Evolutionary conservation across 129 eudicot genomes (phyloP), one percentile per base, ranked within the genome.

Genomic region (Flaveria bidentis): DNA sequence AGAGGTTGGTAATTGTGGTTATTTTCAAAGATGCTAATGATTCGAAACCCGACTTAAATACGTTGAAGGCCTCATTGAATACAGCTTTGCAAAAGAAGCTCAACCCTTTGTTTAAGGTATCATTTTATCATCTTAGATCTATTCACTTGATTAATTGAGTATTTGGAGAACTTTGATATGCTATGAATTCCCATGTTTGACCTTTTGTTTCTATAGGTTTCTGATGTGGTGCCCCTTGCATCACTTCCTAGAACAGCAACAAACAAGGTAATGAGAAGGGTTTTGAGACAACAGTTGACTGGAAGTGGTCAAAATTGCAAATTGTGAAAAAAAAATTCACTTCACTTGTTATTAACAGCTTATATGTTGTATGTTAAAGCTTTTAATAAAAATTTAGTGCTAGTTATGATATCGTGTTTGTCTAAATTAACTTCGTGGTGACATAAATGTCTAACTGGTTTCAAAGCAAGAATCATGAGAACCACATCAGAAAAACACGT

Each of bases 211-310:
- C 12, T 82, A 58, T 79, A 94, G 99, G 97, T 89, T 65, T 84
- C 87, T 36, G 83, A 65, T 42, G 80, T 94, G 49, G 85, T 85
- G 66, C 60, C 82, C 12, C 79, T 94, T 15, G 80, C 88, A 20
- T 84, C 91, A 36, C 96, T 94, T 81, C 99, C 99, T 74, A 87
- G 99, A 78, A 94, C 97, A 47, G 99, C 99, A 41, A 89, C 96
- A 72, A 94, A 94, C 79, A 94, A 94, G 83, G 96, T 94, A 6
- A 91, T 94, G 99, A 84, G 99, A 74, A 84, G 99, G 88, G 91
- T 94, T 71, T 79, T 94, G 79, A 68, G 98, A 67, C 81, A 92
- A 58, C 91, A 92, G 79, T 64, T 89, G 16, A 74, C 87, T 69
- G 83, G 77, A 58, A 67, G 7, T 36, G 85, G 86, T 71, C 81